These are phyloP conservation scores for Coffea canephora DNA, from an alignment of 257 asterid species.

Conservation along the genomic window DNA sequence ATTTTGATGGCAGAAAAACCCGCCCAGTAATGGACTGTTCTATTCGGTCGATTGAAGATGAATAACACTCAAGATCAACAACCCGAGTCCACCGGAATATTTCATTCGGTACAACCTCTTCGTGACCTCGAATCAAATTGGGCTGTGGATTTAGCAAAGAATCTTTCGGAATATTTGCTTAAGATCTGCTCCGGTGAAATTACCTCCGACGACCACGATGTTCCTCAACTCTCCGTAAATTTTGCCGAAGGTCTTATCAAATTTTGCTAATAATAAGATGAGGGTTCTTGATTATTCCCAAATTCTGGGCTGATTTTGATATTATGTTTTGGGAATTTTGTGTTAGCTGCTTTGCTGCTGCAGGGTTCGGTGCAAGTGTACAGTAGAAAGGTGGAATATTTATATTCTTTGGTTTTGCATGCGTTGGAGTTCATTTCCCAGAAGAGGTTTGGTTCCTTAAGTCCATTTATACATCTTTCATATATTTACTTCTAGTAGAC, in stretches of 20 bases:
- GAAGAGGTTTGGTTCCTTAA: constrained; percentile 55
- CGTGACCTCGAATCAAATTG: constrained; percentile 89
- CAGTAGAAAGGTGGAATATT: constrained; percentile 91
- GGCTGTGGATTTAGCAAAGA: constrained; percentile 85
- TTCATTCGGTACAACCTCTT: constrained; percentile 65
- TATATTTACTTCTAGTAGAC: too few species aligned
- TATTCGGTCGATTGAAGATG: constrained; percentile 31
- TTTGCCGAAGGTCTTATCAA: constrained; percentile 73
- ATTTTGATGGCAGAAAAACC: neutral
- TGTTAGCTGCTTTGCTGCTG: constrained; percentile 89
- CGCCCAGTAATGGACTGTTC: constrained; percentile 10
- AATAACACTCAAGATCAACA: constrained; percentile 41
- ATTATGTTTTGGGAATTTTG: constrained; percentile 21
- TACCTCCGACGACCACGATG: constrained; percentile 38
- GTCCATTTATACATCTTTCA: neutral
- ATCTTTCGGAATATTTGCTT: constrained; percentile 76
- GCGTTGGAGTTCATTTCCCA: constrained; percentile 84
- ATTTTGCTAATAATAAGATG: neutral
- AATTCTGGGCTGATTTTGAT: neutral
- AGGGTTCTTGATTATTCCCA: neutral
- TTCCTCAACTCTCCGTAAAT: constrained; percentile 49
- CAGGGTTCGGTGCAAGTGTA: constrained; percentile 98
- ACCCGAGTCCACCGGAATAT: constrained; percentile 40
- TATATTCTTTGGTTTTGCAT: constrained; percentile 81
- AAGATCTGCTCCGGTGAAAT: constrained; percentile 87